These are phyloP conservation scores for Zoysia pacifica DNA, from an alignment of 176 grass and related monocot genomes.

Conservation along the genomic window DNA sequence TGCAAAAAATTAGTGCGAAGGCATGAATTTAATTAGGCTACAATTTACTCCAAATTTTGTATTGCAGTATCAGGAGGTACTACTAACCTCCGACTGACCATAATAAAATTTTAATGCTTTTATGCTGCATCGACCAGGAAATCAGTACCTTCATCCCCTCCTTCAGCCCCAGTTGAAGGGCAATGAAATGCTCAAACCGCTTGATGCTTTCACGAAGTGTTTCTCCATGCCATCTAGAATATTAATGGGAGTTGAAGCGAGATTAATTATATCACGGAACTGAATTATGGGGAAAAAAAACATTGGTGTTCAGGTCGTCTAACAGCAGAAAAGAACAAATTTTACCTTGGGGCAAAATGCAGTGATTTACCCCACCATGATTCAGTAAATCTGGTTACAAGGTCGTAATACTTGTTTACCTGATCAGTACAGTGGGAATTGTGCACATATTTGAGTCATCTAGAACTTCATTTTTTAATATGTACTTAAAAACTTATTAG, in stretches of 20 bases:
- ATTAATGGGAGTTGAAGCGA: background rate
- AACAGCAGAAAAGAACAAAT: background rate
- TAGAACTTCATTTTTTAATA: background rate
- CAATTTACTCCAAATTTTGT: too few relatives aligned
- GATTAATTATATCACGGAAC: background rate
- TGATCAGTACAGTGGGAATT: background rate
- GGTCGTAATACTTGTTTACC: conserved; percentile 20
- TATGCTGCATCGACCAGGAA: too few relatives aligned
- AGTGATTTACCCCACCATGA: background rate
- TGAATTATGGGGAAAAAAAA: background rate
- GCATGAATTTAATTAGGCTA: too few relatives aligned
- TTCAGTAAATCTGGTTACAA: background rate
- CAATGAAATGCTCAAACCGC: conserved; percentile 61
- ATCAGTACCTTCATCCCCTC: conserved; percentile 55
- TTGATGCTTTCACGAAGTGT: conserved; percentile 62
- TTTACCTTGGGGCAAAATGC: conserved; percentile 14
- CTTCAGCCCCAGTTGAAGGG: conserved; percentile 57
- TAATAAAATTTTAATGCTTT: too few relatives aligned
- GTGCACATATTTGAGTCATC: background rate
- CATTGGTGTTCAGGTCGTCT: background rate
- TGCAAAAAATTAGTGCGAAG: too few relatives aligned
- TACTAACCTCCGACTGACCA: too few relatives aligned
- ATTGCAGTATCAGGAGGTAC: too few relatives aligned
- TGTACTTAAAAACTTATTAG: too few relatives aligned
- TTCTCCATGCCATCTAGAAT: conserved; percentile 56